Conservation (phyloP, 2,329 filamentous ascomycete species). For the Sporothrix inflata region DNA sequence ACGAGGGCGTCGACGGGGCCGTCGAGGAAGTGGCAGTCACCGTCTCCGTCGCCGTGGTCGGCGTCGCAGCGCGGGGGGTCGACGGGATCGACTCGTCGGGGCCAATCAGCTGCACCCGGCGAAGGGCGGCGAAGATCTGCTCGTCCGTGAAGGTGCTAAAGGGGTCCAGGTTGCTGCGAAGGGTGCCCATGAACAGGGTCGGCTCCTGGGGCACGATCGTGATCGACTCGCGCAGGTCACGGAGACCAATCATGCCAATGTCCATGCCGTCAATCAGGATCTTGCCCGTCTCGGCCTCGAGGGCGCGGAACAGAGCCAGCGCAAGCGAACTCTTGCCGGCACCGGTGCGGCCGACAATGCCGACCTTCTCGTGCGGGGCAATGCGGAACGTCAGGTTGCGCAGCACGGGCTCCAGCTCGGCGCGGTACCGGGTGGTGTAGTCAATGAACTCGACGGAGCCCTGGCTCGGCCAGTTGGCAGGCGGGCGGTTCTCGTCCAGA, state of each 20-base stretch:
- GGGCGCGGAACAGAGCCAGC: conserved; percentile 86
- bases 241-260: conserved; percentile 86
- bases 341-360: conserved; percentile 92
- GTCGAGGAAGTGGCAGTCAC: conserved; percentile 22
- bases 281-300: conserved; percentile 87
- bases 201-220: conserved; percentile 98
- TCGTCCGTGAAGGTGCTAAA: conserved; percentile 88
- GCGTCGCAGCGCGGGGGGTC: conserved; percentile 30
- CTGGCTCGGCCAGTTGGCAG: conserved; percentile 79
- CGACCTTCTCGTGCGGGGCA: conserved; percentile 84
- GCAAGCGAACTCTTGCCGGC: conserved; percentile 96
- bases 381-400: conserved; percentile 86
- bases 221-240: conserved; percentile 88
- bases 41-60: conserved; percentile 35
- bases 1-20: conserved; percentile 33
- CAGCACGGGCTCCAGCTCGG: conserved; percentile 85
- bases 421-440: conserved; percentile 87
- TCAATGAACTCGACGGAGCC: conserved; percentile 85
- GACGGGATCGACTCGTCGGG: conserved; percentile 51
- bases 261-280: conserved; percentile 93
- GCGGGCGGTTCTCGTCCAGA: conserved; percentile 76
- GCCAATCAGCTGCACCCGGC: conserved; percentile 85
- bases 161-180: conserved; percentile 90
- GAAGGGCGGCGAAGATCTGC: conserved; percentile 83
- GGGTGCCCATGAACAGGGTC: conserved; percentile 89